Base-by-base conservation (phyloP, 352 stramenopile species). In the Globisporangium nodosum region DNA sequence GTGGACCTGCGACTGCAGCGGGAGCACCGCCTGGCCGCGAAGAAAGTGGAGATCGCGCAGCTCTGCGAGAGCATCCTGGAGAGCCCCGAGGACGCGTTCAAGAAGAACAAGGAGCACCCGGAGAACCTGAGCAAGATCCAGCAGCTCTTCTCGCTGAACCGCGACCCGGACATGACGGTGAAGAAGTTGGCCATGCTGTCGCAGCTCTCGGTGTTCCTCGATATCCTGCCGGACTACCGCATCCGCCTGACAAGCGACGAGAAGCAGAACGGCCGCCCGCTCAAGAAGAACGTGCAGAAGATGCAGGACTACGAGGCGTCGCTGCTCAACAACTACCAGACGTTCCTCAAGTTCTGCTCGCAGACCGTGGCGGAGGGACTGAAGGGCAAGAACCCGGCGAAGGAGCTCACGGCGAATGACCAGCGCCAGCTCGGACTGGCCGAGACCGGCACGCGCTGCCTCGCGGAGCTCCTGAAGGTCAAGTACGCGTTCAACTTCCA, bases 161-260 rank as follows among this genome's bases (percentile, higher is more conserved):
- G 69, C 20, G 88, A 96, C 49, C 69, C 78, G 11, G 88, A 96
- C 59, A 51, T 69, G 20, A 90, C 78, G 1, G 74, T 96, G 49
- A 76, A 82, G 60, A 90, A 91, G 53, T 76, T 98, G 8, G 94
- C 83, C 21, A 73, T 98, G 63, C 73, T 98, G 49, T 98, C 92
- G 8, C 72, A 97, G 50, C 68, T 98, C 16, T 96, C 95, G 1
- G 90, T 99, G 35, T 98, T 98, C 56, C 76, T 97, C 45, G 96
- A 99, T 56, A 97, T 99, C 35, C 53, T 98, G 35, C 96, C 96
- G 0, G 83, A 92, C 58, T 98, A 99, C 75, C 85, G 95, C 53
- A 98, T 99, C 52, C 90, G 94, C 58, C 61, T 89, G 24, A 80
- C 91, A 35, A 95, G 79, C 1, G 73, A 90, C 3, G 93, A 98